Evolutionary conservation across 2,329 filamentous ascomycete genomes (phyloP).

Genomic region (Acrodontium crateriforme): DNA sequence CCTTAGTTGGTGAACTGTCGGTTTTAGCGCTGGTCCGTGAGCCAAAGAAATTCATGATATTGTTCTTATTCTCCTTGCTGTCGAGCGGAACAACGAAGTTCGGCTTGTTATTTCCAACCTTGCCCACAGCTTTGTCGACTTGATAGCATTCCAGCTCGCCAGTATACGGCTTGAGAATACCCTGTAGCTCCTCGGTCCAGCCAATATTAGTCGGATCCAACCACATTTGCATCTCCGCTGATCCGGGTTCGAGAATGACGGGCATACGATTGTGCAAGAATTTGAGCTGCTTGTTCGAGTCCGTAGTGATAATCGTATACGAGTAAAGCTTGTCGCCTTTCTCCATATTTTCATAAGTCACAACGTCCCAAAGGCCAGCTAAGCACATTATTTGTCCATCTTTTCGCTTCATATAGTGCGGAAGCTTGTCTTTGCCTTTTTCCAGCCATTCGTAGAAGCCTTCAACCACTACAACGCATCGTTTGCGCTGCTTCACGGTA

Average conservation of each 20-base stretch:
- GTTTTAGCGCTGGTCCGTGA: too few relatives aligned
- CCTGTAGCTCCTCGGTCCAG: constrained; percentile 70
- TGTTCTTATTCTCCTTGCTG: constrained; percentile 78
- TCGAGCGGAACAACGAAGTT: constrained; percentile 70
- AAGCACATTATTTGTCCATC: constrained; percentile 79
- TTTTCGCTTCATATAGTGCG: constrained; percentile 68
- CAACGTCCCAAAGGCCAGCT: constrained; percentile 84
- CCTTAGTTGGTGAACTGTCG: too few relatives aligned
- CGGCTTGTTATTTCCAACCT: constrained; percentile 82
- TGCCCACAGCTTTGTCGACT: constrained; percentile 79
- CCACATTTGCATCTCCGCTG: constrained; percentile 58
- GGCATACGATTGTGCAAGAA: constrained; percentile 96
- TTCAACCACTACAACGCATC: constrained; percentile 76
- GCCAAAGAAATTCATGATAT: constrained; percentile 86
- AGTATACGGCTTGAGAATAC: constrained; percentile 61
- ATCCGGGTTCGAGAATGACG: constrained; percentile 69
- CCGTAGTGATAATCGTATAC: constrained; percentile 88
- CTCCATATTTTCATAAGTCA: constrained; percentile 49
- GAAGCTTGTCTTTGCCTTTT: constrained; percentile 67
- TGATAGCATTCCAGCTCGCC: constrained; percentile 74
- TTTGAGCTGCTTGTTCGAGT: constrained; percentile 64
- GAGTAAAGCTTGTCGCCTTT: constrained; percentile 67
- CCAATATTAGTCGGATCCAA: constrained; percentile 57
- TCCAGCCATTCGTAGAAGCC: constrained; percentile 97
- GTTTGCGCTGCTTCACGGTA: constrained; percentile 75